Base-by-base conservation (phyloP, 345 rosid genomes). In the Combretum micranthum region DNA sequence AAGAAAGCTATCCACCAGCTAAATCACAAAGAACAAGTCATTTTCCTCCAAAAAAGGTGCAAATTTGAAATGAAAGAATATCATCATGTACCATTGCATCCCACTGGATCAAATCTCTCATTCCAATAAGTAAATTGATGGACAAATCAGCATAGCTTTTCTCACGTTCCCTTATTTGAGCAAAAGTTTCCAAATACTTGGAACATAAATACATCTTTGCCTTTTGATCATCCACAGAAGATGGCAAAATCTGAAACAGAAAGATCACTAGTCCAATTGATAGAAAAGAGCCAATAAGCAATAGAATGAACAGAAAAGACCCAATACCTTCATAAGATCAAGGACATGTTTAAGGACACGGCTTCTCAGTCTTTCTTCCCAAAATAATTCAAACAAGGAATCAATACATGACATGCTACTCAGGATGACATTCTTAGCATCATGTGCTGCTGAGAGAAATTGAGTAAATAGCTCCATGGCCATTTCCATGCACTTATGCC, bases 371-470 rank as follows among this genome's bases (percentile, higher is more conserved):
- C 75, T 55, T 67, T 80, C 89, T 70, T 83, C 95, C 98, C 98
- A 88, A 71, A 91, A 91, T 60, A 91, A 80, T 65, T 83, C 88
- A 79, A 91, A 91, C 55, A 91, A 75, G 70, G 77, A 86, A 69
- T 91, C 95, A 62, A 91, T 71, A 39, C 90, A 81, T 42, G 72
- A 67, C 9, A 72, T 65, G 65, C 80, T 80, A 65, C 57, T 75
- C 81, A 91, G 79, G 72, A 88, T 71, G 63, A 75, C 69, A 71
- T 57, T 56, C 64, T 69, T 80, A 48, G 87, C 90, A 56, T 81
- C 88, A 72, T 78, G 83, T 42, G 82, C 71, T 42, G 73, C 55
- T 2, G 76, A 78, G 47, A 80, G 72, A 78, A 85, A 88, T 65
- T 80, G 85, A 13, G 69, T 54, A 52, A 88, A 88, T 57, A 88